These are phyloP conservation scores for Osmanthus fragrans DNA, from an alignment of 257 asterid species.

Conservation along the genomic window DNA sequence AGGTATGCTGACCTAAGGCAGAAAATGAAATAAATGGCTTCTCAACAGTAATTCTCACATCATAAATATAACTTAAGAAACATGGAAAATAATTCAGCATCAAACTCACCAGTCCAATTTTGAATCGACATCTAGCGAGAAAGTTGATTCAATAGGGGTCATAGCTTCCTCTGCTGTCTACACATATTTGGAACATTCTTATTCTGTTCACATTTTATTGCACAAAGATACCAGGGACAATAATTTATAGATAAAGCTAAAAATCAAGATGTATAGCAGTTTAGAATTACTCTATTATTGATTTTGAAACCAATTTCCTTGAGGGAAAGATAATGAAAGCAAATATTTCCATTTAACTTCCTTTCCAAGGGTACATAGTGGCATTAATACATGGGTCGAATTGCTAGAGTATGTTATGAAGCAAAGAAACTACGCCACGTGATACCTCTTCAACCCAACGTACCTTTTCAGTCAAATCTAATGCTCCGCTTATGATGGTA, in stretches of 20 bases:
- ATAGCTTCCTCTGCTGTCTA: conserved; percentile 98
- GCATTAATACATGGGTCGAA: not conserved
- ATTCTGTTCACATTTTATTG: conserved; percentile 3
- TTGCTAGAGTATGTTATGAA: not conserved
- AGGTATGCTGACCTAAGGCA: not conserved
- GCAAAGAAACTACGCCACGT: not conserved
- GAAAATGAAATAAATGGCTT: not conserved
- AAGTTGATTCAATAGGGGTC: conserved; percentile 97
- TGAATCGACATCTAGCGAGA: conserved; percentile 90
- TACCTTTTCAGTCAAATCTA: conserved; percentile 97
- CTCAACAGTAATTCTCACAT: not conserved
- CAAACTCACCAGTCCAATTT: conserved; percentile 86
- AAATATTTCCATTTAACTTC: conserved; percentile 3
- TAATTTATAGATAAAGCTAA: not conserved
- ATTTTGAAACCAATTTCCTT: not conserved
- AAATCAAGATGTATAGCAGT: not conserved
- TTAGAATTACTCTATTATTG: not conserved
- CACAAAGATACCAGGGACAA: not conserved
- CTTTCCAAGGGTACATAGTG: not conserved
- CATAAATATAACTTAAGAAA: conserved; percentile 7
- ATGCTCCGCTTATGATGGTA: conserved; percentile 92
- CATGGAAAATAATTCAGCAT: conserved; percentile 10
- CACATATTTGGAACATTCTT: conserved; percentile 22
- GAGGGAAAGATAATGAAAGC: not conserved
- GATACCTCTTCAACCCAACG: conserved; percentile 17